Evolutionary conservation across 176 grass and related monocot species (phyloP), one percentile per base, ranked within the genome.

Genomic region (Dactylis glomerata): DNA sequence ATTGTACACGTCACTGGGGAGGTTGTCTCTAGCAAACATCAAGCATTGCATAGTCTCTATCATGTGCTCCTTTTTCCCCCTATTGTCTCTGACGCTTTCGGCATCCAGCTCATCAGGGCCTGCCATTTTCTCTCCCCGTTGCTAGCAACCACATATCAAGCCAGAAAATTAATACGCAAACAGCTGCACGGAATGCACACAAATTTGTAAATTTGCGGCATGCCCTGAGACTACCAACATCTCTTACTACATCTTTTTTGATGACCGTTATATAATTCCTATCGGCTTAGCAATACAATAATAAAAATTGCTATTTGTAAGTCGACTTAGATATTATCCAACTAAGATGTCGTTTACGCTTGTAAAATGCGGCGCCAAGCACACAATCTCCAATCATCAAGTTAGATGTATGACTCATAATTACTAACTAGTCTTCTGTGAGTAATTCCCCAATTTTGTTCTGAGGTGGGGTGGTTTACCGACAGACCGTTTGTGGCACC

Each of bases 21-120:
- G 83, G 1, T 26, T 50, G 7, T 23, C 22, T 44, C 70, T 90
- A 15, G 44, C 55, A 69, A 72, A 36, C 3, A 86, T 4, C 44
- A 90, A 41, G 27, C 59, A 90, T 10, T 32, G 24, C 52, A 72
- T 56, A 10, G 84, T 22, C 19, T 86, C 33, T 16, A 73, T 0
- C 20, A 20, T 22, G 70, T 76, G 10, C 10, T 0, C 51, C 26
- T 45, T 38, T 66, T 52, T 8, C 0, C 24, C 71, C 62, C 51
- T 70, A 22, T 63, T 63, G 40, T 68, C 11, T 15, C 31, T 5
- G 37, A 57, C 12, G 19, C 33, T 62, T 5, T 24, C 82, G 3
- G 42, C 41, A 4, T 9, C n/a, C 5, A 47, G 10, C n/a, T 71
- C 73, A 20, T 10, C 40, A 2, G 40, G 8, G 57, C 17, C 34